Percentiles rank a stretch among this genome's conserved stretches.
Conservation (phyloP, 164 flowering plant genomes). For the Stephania japonica region DNA sequence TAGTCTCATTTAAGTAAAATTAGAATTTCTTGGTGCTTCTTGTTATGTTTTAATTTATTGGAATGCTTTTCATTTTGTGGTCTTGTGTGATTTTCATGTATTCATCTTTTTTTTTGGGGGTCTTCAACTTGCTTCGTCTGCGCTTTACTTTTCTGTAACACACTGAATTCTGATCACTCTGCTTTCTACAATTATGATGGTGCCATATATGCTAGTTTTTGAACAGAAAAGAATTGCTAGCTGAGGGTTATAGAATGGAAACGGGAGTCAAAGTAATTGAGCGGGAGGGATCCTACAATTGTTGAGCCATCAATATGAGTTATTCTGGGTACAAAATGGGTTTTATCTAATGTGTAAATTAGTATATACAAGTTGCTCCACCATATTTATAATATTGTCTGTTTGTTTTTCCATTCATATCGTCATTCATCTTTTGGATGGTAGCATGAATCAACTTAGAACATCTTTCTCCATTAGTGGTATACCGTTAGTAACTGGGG, state of each 20-base stretch:
- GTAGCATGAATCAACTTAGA: not conserved
- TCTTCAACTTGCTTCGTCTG: not conserved
- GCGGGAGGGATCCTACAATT: too few relatives aligned
- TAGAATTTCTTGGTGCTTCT: too few relatives aligned
- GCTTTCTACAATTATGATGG: not conserved
- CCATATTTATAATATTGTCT: not conserved
- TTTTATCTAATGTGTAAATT: not conserved
- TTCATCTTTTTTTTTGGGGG: not conserved
- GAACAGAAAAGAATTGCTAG: not conserved
- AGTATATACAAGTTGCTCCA: not conserved
- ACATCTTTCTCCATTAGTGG: not conserved
- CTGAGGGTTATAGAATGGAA: not conserved
- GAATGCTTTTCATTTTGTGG: too few relatives aligned
- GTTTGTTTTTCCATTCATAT: not conserved
- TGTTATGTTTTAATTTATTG: too few relatives aligned
- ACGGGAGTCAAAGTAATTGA: not conserved
- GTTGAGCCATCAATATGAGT: too few relatives aligned
- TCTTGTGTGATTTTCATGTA: too few relatives aligned
- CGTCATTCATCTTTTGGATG: not conserved
- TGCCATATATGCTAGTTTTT: not conserved
- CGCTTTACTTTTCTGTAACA: not conserved
- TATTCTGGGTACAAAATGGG: not conserved
- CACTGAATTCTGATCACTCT: not conserved
- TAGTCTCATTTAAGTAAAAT: too few relatives aligned
- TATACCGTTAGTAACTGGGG: not conserved